Conservation (phyloP, 306 rosid species). For the Calophaca sinica region DNA sequence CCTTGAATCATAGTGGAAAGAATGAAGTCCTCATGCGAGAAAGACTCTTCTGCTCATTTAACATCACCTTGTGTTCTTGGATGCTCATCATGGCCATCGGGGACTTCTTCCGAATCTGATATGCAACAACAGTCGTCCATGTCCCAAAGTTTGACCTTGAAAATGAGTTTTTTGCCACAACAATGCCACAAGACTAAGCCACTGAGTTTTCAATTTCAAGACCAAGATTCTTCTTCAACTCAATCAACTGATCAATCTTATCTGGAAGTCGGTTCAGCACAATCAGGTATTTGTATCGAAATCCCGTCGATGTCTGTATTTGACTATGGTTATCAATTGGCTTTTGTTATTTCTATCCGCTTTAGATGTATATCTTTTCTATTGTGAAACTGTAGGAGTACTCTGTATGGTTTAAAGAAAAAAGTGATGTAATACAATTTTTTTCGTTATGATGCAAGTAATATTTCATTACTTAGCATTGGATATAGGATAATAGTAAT, state of each 20-base stretch:
- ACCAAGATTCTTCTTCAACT: conserved; percentile 71
- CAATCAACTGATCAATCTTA: conserved; percentile 68
- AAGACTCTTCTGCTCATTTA: conserved; percentile 44
- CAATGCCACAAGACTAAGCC: conserved; percentile 53
- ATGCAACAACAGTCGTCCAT: conserved; percentile 51
- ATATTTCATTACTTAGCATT: not conserved
- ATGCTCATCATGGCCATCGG: conserved; percentile 40
- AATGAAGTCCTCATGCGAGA: conserved; percentile 45
- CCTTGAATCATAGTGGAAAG: not conserved
- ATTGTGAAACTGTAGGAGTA: conserved; percentile 23
- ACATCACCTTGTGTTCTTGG: conserved; percentile 41
- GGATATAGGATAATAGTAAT: not conserved
- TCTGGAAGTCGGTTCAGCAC: conserved; percentile 55
- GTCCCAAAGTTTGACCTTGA: conserved; percentile 53
- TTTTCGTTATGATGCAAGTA: not conserved
- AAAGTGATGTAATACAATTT: conserved; percentile 8
- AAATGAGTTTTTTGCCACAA: conserved; percentile 58
- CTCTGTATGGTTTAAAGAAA: not conserved
- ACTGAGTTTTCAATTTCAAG: conserved; percentile 57
- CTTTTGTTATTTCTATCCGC: not conserved
- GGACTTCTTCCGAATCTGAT: conserved; percentile 49
- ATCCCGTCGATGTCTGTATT: not conserved
- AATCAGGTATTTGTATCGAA: conserved; percentile 51
- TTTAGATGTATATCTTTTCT: not conserved
- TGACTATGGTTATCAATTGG: conserved; percentile 7